Percentiles rank a stretch among this genome's conserved stretches.
These are phyloP conservation scores for Eucalyptus curtisii DNA, from an alignment of 345 rosid genomes.

Conservation along the genomic window DNA sequence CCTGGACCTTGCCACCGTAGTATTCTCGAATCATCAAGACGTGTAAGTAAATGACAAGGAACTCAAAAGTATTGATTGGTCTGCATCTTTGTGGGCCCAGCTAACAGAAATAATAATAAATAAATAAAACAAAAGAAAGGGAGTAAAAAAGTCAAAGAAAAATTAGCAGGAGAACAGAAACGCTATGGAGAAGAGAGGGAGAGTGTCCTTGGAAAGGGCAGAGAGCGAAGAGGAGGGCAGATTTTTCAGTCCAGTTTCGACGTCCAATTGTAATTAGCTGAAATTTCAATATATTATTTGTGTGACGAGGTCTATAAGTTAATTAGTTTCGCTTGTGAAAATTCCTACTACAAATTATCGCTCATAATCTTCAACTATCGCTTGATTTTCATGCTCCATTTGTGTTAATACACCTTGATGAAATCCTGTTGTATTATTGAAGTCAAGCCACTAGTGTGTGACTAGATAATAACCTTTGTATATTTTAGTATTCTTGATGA, in stretches of 20 bases:
- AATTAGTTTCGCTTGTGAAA: neutral
- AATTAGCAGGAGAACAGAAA: neutral
- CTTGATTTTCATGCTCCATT: neutral
- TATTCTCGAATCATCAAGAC: neutral
- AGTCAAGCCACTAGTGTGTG: neutral
- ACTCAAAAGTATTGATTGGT: neutral
- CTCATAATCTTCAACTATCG: fast-evolving
- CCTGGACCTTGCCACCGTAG: neutral
- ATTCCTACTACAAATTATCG: neutral
- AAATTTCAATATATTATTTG: neutral
- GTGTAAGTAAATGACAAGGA: neutral
- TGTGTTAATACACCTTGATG: neutral
- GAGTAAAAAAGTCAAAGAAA: neutral
- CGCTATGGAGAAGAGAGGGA: neutral
- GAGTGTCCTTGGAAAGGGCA: neutral
- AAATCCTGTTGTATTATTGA: neutral
- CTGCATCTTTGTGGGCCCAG: neutral
- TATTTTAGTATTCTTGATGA: neutral
- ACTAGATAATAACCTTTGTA: neutral
- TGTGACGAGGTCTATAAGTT: neutral
- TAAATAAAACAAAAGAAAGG: neutral
- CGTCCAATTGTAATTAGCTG: neutral
- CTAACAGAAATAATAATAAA: neutral
- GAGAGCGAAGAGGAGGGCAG: neutral
- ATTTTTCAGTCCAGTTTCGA: neutral